A percentile compares a stretch with the other conserved stretches of the same genome.
These are phyloP conservation scores for Bonia amplexicaulis DNA, from an alignment of 176 grass and related monocot species.

Conservation along the genomic window DNA sequence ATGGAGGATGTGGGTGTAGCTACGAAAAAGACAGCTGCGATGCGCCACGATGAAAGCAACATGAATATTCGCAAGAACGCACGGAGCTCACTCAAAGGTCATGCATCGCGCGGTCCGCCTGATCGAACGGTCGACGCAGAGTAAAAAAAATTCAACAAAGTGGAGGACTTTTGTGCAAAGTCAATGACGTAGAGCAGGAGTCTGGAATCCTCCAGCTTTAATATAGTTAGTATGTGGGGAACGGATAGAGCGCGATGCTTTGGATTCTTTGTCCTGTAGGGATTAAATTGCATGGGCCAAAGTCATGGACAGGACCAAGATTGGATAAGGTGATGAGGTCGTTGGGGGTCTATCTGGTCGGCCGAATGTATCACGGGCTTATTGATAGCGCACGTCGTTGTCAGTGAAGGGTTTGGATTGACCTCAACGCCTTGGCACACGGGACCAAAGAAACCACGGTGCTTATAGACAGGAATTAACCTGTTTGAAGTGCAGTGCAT, in stretches of 20 bases:
- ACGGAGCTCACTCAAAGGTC: too few species aligned
- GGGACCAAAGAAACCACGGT: background rate
- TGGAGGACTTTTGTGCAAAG: too few species aligned
- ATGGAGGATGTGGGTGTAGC: too few species aligned
- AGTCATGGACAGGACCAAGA: conserved; percentile 18
- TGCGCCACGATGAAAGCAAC: too few species aligned
- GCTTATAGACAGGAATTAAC: background rate
- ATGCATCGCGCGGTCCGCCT: rapidly evolving
- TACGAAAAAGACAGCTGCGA: too few species aligned
- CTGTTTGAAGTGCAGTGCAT: background rate
- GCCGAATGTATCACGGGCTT: conserved; percentile 22
- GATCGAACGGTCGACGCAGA: too few species aligned
- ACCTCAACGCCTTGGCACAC: background rate
- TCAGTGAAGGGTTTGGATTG: background rate
- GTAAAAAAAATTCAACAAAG: too few species aligned
- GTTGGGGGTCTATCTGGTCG: background rate
- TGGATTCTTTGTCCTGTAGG: conserved; percentile 5
- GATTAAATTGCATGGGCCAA: conserved; percentile 16
- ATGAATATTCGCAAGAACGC: too few species aligned
- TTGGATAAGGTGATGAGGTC: conserved; percentile 25
- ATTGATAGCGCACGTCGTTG: background rate
- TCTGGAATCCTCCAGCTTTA: too few species aligned
- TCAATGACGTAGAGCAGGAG: too few species aligned
- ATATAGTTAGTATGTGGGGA: background rate
- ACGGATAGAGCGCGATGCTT: background rate